Conservation (phyloP, 495 filamentous ascomycete species). For the Hypomontagnella submonticulosa region DNA sequence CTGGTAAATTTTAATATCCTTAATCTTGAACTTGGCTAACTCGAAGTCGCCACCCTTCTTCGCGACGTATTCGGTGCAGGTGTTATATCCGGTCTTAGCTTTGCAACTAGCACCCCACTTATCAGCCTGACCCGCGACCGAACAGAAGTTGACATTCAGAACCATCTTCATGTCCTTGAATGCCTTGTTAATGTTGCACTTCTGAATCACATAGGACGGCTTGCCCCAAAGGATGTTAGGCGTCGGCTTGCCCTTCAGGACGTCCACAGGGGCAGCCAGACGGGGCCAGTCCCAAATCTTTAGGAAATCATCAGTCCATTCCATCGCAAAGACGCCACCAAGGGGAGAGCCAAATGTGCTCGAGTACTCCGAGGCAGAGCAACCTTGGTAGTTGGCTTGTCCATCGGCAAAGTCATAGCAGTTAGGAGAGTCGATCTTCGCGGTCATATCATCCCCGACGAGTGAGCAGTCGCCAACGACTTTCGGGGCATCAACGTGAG, state of each 20-base stretch:
- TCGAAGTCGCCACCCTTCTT: constrained; percentile 65
- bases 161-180: constrained; percentile 61
- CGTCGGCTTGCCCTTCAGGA: constrained; percentile 69
- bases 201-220: constrained; percentile 54
- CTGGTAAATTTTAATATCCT: constrained; percentile 66
- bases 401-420: constrained; percentile 61
- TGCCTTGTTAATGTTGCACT: constrained; percentile 56
- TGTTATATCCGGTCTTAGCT: constrained; percentile 20
- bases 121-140: constrained; percentile 52
- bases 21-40: constrained; percentile 65
- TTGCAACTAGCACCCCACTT: constrained; percentile 40
- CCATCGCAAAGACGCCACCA: constrained; percentile 79
- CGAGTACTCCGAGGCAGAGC: constrained; percentile 54
- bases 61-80: constrained; percentile 69
- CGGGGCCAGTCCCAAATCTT: constrained; percentile 80
- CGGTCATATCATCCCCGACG: constrained; percentile 57
- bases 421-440: constrained; percentile 59
- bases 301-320: constrained; percentile 73
- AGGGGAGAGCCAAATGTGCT: constrained; percentile 70
- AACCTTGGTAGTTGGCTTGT: constrained; percentile 51
- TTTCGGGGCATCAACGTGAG: constrained; percentile 73
- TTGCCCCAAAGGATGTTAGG: constrained; percentile 68
- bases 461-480: constrained; percentile 70
- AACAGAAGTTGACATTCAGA: constrained; percentile 63
- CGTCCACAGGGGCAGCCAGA: constrained; percentile 53